A percentile compares a stretch with the other conserved stretches of the same genome.
phyloP scores from a whole-genome alignment of 495 filamentous ascomycete species.

The Talaromyces proteolyticus region DNA sequence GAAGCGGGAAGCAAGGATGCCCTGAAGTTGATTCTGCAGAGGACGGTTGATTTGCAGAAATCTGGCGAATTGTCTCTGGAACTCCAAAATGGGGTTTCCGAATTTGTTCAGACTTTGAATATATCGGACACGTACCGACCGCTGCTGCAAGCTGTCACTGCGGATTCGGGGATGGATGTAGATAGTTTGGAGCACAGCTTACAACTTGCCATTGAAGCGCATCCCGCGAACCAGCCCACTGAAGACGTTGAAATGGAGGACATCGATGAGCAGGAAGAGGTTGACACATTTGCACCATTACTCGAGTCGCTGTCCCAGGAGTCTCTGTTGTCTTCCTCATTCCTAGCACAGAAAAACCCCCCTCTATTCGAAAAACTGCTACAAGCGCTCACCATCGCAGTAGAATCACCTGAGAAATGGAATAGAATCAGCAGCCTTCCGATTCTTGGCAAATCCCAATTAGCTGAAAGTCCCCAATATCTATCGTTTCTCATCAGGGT shows the following conservation, averaged over 20 bases:
- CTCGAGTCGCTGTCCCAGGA: slow-evolving; percentile 28
- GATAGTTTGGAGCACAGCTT: slow-evolving; percentile 65
- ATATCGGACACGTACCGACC: slow-evolving; percentile 47
- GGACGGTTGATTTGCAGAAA: slow-evolving; percentile 23
- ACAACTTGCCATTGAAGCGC: slow-evolving; percentile 54
- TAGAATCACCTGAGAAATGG: slow-evolving; percentile 42
- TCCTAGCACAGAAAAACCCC: slow-evolving; percentile 28
- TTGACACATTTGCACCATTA: slow-evolving; percentile 32
- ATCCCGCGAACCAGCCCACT: slow-evolving; percentile 22
- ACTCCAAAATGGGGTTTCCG: slow-evolving; percentile 56
- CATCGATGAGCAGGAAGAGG: slow-evolving; percentile 20
- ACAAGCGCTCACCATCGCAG: slow-evolving; percentile 56
- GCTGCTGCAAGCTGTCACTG: slow-evolving; percentile 51
- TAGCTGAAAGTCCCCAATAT: slow-evolving; percentile 56
- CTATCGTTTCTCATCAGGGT: slow-evolving; percentile 71
- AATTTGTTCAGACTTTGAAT: slow-evolving; percentile 55
- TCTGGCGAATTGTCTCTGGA: slow-evolving; percentile 35
- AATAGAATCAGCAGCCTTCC: slow-evolving; percentile 51
- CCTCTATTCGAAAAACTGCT: slow-evolving; percentile 49
- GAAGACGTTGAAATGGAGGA: slow-evolving; percentile 52
- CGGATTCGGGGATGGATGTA: slow-evolving; percentile 57
- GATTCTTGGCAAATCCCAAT: slow-evolving; percentile 49
- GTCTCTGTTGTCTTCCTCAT: slow-evolving; percentile 21
- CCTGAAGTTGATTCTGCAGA: slow-evolving; percentile 54
- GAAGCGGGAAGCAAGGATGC: slow-evolving; percentile 54